Evolutionary conservation across 2,329 filamentous ascomycete genomes (phyloP).

Genomic region (Ceratocystis papillata): DNA sequence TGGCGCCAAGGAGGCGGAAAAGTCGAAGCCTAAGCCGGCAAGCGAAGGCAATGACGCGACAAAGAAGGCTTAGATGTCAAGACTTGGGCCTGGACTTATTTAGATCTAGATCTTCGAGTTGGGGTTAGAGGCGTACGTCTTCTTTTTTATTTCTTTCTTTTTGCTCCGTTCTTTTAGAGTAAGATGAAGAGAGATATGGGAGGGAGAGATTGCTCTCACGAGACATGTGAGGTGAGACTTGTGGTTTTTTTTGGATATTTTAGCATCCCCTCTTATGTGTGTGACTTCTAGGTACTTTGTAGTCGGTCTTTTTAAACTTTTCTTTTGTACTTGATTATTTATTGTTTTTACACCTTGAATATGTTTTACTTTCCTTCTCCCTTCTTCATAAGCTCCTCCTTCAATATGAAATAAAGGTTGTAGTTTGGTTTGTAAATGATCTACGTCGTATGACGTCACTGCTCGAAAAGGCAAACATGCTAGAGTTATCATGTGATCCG

Average conservation of each 20-base stretch:
- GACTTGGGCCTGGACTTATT: not conserved
- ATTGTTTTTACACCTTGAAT: not conserved
- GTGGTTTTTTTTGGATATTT: not conserved
- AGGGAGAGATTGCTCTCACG: not conserved
- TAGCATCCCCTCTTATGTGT: not conserved
- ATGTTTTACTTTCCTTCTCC: not conserved
- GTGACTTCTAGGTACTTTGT: not conserved
- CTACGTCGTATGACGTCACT: not conserved
- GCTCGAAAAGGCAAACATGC: too few relatives aligned
- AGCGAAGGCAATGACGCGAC: slow-evolving; percentile 53
- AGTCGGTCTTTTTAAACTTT: not conserved
- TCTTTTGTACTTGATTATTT: slow-evolving; percentile 6
- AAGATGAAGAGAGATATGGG: not conserved
- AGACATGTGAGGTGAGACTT: not conserved
- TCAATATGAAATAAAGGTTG: not conserved
- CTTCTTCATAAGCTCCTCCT: not conserved
- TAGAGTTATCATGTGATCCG: not conserved
- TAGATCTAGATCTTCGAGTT: not conserved
- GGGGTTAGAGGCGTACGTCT: not conserved
- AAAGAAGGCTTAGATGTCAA: slow-evolving; percentile 26
- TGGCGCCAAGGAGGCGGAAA: slow-evolving; percentile 48
- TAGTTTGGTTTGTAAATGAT: not conserved
- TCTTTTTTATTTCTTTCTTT: slow-evolving; percentile 2
- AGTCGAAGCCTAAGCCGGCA: slow-evolving; percentile 48
- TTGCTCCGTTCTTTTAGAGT: not conserved